These are phyloP conservation scores for Botrytis deweyae DNA, from an alignment of 2,329 filamentous ascomycete genomes.

Conservation along the genomic window DNA sequence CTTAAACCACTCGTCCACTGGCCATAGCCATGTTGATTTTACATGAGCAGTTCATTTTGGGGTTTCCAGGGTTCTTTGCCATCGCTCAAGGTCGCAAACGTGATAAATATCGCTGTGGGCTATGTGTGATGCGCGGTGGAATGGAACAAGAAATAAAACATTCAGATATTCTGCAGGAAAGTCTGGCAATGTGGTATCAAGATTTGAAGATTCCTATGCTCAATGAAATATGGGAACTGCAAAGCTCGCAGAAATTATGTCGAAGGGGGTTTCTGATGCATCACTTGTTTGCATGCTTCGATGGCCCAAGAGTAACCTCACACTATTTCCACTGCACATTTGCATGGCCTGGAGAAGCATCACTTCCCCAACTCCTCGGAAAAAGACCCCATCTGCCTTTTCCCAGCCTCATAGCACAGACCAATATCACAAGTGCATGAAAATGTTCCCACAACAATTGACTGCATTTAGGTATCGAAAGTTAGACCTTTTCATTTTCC, in stretches of 20 bases:
- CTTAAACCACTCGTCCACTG: background rate
- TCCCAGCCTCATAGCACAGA: slow-evolving; percentile 18
- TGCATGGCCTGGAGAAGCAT: background rate
- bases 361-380: background rate
- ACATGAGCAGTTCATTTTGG: background rate
- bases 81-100: background rate
- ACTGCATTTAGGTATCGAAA: slow-evolving; percentile 24
- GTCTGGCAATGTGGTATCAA: slow-evolving; percentile 10
- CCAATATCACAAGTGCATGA: slow-evolving; percentile 21
- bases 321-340: background rate
- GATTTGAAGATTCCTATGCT: slow-evolving; percentile 14
- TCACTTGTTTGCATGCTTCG: slow-evolving; percentile 13
- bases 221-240: slow-evolving; percentile 9
- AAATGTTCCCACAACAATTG: slow-evolving; percentile 13
- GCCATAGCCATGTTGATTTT: background rate
- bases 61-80: background rate
- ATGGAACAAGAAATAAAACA: background rate
- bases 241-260: slow-evolving; percentile 5
- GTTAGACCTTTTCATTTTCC: slow-evolving; percentile 38
- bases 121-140: background rate
- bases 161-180: background rate
- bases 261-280: slow-evolving; percentile 10
- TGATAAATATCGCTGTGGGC: background rate
- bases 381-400: background rate
- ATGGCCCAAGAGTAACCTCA: slow-evolving; percentile 1